phyloP scores from a whole-genome alignment of 352 stramenopile species.

The Pythium aphanidermatum region DNA sequence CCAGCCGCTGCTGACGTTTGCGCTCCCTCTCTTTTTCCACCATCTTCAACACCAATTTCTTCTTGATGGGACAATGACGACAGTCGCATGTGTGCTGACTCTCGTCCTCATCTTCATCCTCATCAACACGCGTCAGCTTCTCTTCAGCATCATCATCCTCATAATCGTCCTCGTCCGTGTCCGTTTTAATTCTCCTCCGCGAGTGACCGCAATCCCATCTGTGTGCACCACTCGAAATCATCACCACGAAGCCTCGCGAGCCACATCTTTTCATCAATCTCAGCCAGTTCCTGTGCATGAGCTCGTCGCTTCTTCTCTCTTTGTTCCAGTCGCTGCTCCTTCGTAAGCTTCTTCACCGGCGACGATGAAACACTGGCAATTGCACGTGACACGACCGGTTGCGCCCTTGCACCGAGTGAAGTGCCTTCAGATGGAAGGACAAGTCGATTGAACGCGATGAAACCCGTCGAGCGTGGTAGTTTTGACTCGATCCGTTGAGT shows the following conservation, averaged over 20 bases:
- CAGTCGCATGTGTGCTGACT: neutral
- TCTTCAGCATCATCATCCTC: neutral
- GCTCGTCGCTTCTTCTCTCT: neutral
- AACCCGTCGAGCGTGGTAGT: too few relatives aligned
- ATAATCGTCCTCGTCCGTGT: neutral
- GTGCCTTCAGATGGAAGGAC: too few relatives aligned
- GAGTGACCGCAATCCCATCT: neutral
- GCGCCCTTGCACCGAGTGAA: too few relatives aligned
- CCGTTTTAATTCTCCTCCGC: slow-evolving; percentile 2
- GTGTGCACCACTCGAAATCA: neutral
- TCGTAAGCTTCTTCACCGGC: too few relatives aligned
- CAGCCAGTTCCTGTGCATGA: neutral
- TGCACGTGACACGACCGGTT: too few relatives aligned
- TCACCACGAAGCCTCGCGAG: neutral
- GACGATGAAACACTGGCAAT: too few relatives aligned
- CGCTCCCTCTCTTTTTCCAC: neutral
- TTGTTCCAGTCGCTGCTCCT: too few relatives aligned
- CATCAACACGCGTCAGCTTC: too few relatives aligned
- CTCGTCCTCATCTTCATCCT: neutral
- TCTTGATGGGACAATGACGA: too few relatives aligned
- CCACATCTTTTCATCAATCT: neutral
- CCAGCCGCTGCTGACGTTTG: neutral
- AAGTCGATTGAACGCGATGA: too few relatives aligned
- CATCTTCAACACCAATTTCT: too few relatives aligned
- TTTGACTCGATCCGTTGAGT: too few relatives aligned